Evolutionary conservation across 164 flowering plant species (phyloP).

Genomic region (Santalum album): DNA sequence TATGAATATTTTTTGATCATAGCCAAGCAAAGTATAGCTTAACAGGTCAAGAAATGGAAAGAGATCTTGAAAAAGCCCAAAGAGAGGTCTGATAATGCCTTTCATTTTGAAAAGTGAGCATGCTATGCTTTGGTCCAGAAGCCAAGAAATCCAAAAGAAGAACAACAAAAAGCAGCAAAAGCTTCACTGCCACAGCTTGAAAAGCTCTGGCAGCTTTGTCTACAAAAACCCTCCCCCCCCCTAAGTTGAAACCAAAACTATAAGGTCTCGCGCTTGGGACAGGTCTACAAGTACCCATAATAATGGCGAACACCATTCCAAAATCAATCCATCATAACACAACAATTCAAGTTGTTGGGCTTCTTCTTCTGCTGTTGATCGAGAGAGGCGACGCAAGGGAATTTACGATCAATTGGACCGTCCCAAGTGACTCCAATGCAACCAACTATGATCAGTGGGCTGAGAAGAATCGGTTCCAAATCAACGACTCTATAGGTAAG

Average conservation of each 20-base stretch:
- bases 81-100: neutral
- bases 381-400: constrained; percentile 32
- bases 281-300: neutral
- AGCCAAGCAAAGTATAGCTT: constrained; percentile 44
- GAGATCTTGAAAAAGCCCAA: constrained; percentile 8
- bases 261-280: constrained; percentile 4
- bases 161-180: constrained; percentile 22
- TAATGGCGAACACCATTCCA: constrained; percentile 16
- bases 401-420: constrained; percentile 55
- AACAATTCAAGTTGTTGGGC: constrained; percentile 17
- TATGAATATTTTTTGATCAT: constrained; percentile 31
- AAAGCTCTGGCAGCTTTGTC: constrained; percentile 18
- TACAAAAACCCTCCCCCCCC: constrained; percentile 42
- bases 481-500: constrained; percentile 78
- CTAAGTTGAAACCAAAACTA: neutral
- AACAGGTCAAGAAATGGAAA: constrained; percentile 7
- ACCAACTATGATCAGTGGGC: constrained; percentile 66
- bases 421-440: constrained; percentile 29
- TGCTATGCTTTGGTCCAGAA: constrained; percentile 47
- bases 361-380: constrained; percentile 27
- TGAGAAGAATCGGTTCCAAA: constrained; percentile 49
- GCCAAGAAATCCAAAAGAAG: constrained; percentile 34
- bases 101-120: constrained; percentile 4
- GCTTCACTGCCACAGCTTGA: constrained; percentile 40
- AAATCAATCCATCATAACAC: constrained; percentile 7